A percentile compares a stretch with the other conserved stretches of the same genome.
phyloP scores from a whole-genome alignment of 2,329 filamentous ascomycete genomes.

The Stenocarpella maydis region DNA sequence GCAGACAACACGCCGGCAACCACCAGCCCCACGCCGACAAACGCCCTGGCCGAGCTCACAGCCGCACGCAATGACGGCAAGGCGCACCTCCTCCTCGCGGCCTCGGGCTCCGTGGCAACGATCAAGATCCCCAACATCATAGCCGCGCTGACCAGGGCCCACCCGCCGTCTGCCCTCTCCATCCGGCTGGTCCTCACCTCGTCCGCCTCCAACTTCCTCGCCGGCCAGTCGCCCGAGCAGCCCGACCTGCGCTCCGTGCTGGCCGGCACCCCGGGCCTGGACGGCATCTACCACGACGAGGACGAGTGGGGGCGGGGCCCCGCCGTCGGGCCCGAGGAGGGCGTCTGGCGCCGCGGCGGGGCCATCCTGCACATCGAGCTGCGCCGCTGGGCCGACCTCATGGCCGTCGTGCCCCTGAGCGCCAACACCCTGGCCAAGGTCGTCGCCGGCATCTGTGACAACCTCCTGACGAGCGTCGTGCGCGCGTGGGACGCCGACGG shows the following conservation, averaged over 20 bases:
- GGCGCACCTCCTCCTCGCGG: conserved; percentile 34
- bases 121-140: conserved; percentile 82
- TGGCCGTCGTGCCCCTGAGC: conserved; percentile 81
- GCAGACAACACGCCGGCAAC: background rate
- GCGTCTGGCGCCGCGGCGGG: conserved; percentile 79
- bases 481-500: conserved; percentile 88
- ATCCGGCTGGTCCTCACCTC: conserved; percentile 86
- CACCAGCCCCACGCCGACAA: background rate
- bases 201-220: conserved; percentile 78
- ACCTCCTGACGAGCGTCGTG: conserved; percentile 76
- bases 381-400: conserved; percentile 78
- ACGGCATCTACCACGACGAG: conserved; percentile 82
- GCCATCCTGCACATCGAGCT: conserved; percentile 91
- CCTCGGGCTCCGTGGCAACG: conserved; percentile 73
- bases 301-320: conserved; percentile 73
- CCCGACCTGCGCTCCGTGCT: conserved; percentile 69
- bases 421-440: conserved; percentile 91
- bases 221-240: conserved; percentile 79
- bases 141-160: conserved; percentile 56
- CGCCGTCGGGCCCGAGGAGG: conserved; percentile 50
- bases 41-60: conserved; percentile 25
- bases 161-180: conserved; percentile 63
- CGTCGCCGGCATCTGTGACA: conserved; percentile 78
- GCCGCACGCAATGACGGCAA: conserved; percentile 30
- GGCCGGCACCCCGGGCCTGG: conserved; percentile 70